A percentile compares a stretch with the other conserved stretches of the same genome.
Evolutionary conservation across 108 stramenopile genomes (phyloP).

Genomic region (Nitzschia sp.): DNA sequence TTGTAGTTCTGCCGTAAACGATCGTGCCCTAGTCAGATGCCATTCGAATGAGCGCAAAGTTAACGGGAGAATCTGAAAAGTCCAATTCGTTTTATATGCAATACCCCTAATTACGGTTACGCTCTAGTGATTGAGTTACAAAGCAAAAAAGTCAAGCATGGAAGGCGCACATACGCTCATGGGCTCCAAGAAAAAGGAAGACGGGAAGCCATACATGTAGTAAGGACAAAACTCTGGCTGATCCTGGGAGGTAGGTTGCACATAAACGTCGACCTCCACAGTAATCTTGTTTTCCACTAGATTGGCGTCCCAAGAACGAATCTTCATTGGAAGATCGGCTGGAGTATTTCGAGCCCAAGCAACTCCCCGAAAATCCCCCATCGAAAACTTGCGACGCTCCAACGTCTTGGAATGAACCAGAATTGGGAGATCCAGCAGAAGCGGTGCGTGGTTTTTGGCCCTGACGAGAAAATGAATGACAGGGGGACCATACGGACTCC

Average conservation of each 20-base stretch:
- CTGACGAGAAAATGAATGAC: slow-evolving; percentile 48
- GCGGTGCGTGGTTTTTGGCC: slow-evolving; percentile 34
- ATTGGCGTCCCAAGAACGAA: slow-evolving; percentile 28
- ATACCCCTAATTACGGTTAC: no score
- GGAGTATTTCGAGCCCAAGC: slow-evolving; percentile 26
- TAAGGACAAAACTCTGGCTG: slow-evolving; percentile 43
- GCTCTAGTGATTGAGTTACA: no score
- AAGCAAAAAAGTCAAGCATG: slow-evolving; percentile 54
- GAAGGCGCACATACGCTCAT: slow-evolving; percentile 57
- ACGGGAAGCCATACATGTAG: slow-evolving; percentile 35
- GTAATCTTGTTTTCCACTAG: slow-evolving; percentile 32
- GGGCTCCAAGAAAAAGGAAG: slow-evolving; percentile 64
- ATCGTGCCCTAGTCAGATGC: no score
- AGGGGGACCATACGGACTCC: slow-evolving; percentile 48
- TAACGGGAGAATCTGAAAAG: no score
- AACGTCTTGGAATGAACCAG: slow-evolving; percentile 22
- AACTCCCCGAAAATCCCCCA: slow-evolving; percentile 16
- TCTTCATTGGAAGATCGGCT: slow-evolving; percentile 7
- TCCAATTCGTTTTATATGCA: no score
- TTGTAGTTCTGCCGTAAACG: no score
- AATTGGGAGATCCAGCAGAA: slow-evolving; percentile 45
- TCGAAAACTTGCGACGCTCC: slow-evolving; percentile 7
- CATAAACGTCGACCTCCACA: slow-evolving; percentile 17
- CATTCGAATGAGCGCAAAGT: no score
- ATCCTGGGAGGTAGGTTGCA: neutral